Percentiles rank a stretch among this genome's conserved stretches.
Evolutionary conservation across 257 asterid species (phyloP).

Genomic region (Nicotiana benthamiana): DNA sequence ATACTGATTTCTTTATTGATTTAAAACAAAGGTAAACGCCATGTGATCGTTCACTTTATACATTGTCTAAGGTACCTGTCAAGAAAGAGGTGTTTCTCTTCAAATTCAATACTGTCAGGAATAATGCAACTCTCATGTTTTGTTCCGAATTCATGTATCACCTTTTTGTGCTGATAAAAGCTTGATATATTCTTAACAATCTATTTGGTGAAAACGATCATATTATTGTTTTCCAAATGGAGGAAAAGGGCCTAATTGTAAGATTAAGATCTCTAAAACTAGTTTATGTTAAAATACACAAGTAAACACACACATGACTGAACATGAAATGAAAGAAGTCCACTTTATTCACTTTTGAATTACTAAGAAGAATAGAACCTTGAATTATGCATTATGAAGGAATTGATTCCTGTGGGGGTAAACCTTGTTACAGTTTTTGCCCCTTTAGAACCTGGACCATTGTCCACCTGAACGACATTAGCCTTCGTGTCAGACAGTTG

Average conservation of each 20-base stretch:
- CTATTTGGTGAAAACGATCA: background rate
- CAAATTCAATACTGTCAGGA: slow-evolving; percentile 4
- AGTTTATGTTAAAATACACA: background rate
- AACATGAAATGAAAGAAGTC: background rate
- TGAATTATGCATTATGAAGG: background rate
- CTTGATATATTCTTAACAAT: background rate
- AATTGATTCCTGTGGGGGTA: background rate
- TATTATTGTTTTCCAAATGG: too few relatives aligned
- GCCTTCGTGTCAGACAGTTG: background rate
- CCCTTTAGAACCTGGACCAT: slow-evolving; percentile 4
- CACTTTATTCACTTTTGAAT: slow-evolving; percentile 3
- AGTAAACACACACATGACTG: background rate
- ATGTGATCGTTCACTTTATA: background rate
- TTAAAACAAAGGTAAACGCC: background rate
- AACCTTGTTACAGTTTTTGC: background rate
- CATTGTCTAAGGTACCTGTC: background rate
- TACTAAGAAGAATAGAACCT: slow-evolving; percentile 1
- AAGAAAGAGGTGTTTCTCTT: background rate
- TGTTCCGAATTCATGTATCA: background rate
- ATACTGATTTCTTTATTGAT: background rate
- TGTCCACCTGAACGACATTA: background rate
- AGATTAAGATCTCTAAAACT: background rate
- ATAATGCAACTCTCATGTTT: background rate
- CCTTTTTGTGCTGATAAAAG: background rate
- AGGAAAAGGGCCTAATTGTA: background rate